Percentiles rank a stretch among this genome's conserved stretches.
Evolutionary conservation across 140 eudicot genomes (phyloP).

Genomic region (Flaveria floridana): DNA sequence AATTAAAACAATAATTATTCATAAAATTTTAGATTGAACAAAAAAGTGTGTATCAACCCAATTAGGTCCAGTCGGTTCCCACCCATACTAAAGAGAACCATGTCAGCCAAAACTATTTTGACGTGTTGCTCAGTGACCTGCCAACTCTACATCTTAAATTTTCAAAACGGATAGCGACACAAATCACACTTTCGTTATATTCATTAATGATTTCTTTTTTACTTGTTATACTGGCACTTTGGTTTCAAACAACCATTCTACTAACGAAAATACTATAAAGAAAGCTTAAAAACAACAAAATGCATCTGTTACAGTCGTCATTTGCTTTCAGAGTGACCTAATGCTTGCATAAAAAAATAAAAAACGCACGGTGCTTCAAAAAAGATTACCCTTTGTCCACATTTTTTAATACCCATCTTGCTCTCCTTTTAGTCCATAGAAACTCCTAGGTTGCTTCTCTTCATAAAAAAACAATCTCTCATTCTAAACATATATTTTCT

Average conservation of each 20-base stretch:
- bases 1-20: not conserved
- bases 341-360: not conserved
- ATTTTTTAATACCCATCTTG: not conserved
- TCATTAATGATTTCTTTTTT: no score
- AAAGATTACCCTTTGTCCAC: not conserved
- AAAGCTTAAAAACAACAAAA: not conserved
- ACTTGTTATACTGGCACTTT: no score
- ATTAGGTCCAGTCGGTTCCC: not conserved
- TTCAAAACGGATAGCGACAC: no score
- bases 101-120: not conserved
- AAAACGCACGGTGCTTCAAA: not conserved
- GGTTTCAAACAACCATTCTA: not conserved
- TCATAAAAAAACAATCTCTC: not conserved
- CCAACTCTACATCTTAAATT: not conserved
- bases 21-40: not conserved
- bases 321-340: not conserved
- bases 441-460: conserved; percentile 8
- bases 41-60: not conserved
- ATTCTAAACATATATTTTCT: not conserved
- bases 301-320: not conserved
- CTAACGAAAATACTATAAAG: not conserved
- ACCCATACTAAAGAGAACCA: not conserved
- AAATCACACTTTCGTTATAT: no score
- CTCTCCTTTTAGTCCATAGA: not conserved
- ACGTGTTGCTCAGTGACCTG: not conserved